phyloP scores from a whole-genome alignment of 2,329 filamentous ascomycete genomes.

The Claviceps fusiformis region DNA sequence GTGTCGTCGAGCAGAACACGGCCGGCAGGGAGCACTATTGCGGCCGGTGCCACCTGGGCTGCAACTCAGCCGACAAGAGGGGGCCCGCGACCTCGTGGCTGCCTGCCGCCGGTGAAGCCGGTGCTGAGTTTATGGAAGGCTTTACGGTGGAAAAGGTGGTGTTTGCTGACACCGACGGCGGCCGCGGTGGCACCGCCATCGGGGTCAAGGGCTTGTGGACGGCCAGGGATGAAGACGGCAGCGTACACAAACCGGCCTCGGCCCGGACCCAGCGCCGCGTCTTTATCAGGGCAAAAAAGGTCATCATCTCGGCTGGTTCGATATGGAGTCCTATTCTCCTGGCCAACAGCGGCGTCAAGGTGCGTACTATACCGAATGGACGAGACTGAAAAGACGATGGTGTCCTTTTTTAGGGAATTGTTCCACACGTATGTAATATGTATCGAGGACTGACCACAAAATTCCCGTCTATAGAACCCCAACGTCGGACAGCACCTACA shows the following conservation, averaged over 20 bases:
- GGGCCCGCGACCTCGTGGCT: conserved; percentile 67
- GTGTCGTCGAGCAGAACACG: conserved; percentile 65
- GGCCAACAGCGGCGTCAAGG: conserved; percentile 61
- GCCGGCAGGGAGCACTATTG: conserved; percentile 62
- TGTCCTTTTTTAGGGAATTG: too few relatives aligned
- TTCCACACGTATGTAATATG: too few relatives aligned
- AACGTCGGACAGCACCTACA: conserved; percentile 74
- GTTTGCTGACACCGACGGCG: conserved; percentile 43
- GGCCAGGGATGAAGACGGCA: conserved; percentile 50
- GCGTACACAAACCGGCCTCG: conserved; percentile 35
- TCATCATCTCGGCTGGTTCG: conserved; percentile 65
- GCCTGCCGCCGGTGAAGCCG: conserved; percentile 63
- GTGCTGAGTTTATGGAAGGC: conserved; percentile 73
- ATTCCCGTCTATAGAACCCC: conserved; percentile 44
- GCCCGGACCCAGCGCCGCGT: conserved; percentile 44
- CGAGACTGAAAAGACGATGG: background rate
- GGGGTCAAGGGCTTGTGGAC: conserved; percentile 67
- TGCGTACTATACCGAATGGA: conserved; percentile 19
- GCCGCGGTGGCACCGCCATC: conserved; percentile 34
- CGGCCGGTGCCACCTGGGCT: conserved; percentile 48
- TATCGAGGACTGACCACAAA: background rate
- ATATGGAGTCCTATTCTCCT: conserved; percentile 67
- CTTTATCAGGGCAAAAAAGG: conserved; percentile 63
- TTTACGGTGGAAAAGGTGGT: conserved; percentile 57
- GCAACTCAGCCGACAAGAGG: conserved; percentile 58